Base-by-base conservation (phyloP, 2,329 filamentous ascomycete species). In the Dothidotthia symphoricarpi region DNA sequence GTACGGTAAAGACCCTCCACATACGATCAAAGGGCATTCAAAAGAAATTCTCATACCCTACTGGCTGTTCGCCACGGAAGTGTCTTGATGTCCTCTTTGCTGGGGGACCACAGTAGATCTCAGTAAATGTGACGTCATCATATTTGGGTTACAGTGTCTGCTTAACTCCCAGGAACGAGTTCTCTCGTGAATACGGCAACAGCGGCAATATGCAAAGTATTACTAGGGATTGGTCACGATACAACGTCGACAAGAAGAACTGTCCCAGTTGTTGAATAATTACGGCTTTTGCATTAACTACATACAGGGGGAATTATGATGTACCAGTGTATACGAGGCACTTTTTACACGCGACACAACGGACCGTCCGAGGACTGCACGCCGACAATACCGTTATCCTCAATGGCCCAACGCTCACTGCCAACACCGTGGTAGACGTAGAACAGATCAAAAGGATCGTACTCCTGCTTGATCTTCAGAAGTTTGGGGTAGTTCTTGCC, bases 401-500 rank as follows among this genome's bases (percentile, higher is more conserved):
- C 37, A 11, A 64, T 53, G 3, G 46, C 32, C 59, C 61, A 64
- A 2, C 46, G 46, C 30, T 64, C 61, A 14, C 55, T 61, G 11
- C 60, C 60, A 8, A 65, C 58, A 11, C 55, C 59, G 30, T 58
- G 50, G 28, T 55, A 47, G 10, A 58, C 57, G 31, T 63, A 66
- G 45, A 67, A 66, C 25, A 66, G 25, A 28, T 53, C 62, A 10
- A 40, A 49, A 3, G 59, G 58, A 34, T 66, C 61, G 41, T 49
- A 53, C 33, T 53, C 52, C 39, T 55, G 47, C 50, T 66, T 65
- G 36, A 63, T 41, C 33, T 44, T 36, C 33, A 52, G 17, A 12
- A 65, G 45, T 19, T 48, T 38, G 2, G 49, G 43, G 34, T 65
- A 65, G 32, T 63, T 59, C 11, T 39, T 38, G 5, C 69, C 70